phyloP scores from a whole-genome alignment of 768 basidiomycete species.

The Wakefieldia striispora region DNA sequence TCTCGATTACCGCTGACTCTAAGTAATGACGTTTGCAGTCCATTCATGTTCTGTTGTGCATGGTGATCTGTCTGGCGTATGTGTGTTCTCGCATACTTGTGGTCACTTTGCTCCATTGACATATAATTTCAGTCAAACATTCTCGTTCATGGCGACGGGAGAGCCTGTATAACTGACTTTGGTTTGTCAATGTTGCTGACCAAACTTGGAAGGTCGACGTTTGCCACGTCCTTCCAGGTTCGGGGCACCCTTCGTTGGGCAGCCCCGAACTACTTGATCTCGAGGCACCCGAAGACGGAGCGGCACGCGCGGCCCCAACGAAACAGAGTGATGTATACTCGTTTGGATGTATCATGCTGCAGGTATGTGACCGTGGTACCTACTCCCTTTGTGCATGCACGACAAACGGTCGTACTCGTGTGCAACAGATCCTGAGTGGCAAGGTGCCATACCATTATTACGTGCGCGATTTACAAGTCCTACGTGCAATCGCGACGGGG shows the following conservation, averaged over 20 bases:
- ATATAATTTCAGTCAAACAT: slow-evolving; percentile 7
- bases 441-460: slow-evolving; percentile 15
- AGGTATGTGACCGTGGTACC: neutral
- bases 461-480: slow-evolving; percentile 6
- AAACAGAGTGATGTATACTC: slow-evolving; percentile 5
- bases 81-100: neutral
- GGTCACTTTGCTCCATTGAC: neutral
- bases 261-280: slow-evolving; percentile 5
- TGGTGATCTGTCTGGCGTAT: slow-evolving; percentile 9
- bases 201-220: slow-evolving; percentile 1
- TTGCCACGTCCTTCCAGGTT: neutral
- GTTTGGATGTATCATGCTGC: neutral
- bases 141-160: neutral
- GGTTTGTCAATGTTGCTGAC: slow-evolving; percentile 7
- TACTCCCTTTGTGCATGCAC: no score
- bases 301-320: neutral
- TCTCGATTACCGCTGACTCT: no score
- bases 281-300: neutral
- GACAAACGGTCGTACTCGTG: no score
- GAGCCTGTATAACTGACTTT: slow-evolving; percentile 1
- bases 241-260: neutral
- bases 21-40: neutral
- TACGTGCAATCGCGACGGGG: slow-evolving; percentile 5
- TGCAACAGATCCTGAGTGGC: slow-evolving; percentile 5
- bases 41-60: slow-evolving; percentile 6